phyloP scores from a whole-genome alignment of 768 basidiomycete species.

The Baorangia bicolor region DNA sequence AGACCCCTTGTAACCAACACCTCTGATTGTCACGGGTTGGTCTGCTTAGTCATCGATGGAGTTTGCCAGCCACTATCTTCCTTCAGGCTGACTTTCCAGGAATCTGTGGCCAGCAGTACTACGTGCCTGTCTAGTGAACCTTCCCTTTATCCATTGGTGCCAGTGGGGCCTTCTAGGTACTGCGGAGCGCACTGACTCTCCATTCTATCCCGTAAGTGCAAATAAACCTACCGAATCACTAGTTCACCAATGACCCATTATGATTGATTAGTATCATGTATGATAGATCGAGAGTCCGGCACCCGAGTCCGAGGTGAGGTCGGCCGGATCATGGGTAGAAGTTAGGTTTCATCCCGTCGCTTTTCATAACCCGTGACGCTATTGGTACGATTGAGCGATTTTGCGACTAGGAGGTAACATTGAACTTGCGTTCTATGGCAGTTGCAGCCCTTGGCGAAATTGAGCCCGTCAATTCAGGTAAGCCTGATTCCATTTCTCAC shows the following conservation, averaged over 20 bases:
- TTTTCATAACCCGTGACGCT: constrained; percentile 2
- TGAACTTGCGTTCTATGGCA: constrained; percentile 12
- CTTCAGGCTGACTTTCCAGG: constrained; percentile 22
- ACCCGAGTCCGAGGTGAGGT: neutral
- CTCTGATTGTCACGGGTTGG: neutral
- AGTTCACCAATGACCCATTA: neutral
- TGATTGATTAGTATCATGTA: neutral
- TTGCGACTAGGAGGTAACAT: constrained; percentile 7
- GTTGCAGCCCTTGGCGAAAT: neutral
- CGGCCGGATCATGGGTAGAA: constrained; percentile 24
- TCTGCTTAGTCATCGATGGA: constrained; percentile 24
- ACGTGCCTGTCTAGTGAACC: neutral
- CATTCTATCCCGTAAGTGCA: constrained; percentile 17
- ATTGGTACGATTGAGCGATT: neutral
- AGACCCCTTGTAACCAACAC: neutral
- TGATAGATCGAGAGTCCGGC: neutral
- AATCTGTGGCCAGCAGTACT: neutral
- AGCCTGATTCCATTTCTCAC: constrained; percentile 6
- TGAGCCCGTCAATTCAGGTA: neutral
- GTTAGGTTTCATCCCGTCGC: neutral
- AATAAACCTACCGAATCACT: constrained; percentile 1
- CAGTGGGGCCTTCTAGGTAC: constrained; percentile 1
- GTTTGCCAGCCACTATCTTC: neutral
- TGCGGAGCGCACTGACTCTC: constrained; percentile 3
- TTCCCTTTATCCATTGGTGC: neutral